Evolutionary conservation across 306 rosid species (phyloP).

Genomic region (Pyrus betulifolia): DNA sequence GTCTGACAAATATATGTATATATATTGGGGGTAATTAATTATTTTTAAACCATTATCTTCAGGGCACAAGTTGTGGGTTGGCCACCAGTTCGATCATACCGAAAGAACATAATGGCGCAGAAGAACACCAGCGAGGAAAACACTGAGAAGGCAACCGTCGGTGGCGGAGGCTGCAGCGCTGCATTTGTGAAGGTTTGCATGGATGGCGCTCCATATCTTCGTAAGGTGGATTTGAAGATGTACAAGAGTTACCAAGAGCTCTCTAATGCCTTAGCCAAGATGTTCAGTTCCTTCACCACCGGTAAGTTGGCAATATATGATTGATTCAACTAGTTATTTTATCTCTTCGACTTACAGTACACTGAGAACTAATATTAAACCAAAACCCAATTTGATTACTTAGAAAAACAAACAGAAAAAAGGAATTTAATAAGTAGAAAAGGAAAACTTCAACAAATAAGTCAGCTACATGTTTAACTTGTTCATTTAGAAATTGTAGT

Average conservation of each 20-base stretch:
- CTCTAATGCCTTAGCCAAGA: constrained; percentile 92
- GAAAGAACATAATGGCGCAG: constrained; percentile 85
- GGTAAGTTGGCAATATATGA: constrained; percentile 28
- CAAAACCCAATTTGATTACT: background rate
- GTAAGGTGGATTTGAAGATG: constrained; percentile 93
- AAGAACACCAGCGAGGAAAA: constrained; percentile 35
- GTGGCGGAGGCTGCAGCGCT: constrained; percentile 4
- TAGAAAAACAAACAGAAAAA: background rate
- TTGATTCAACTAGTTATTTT: background rate
- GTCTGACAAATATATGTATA: background rate
- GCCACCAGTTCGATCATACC: constrained; percentile 98
- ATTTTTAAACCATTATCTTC: constrained; percentile 1
- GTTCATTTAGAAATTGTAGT: background rate
- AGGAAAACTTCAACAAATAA: too few species aligned
- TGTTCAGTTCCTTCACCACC: constrained; percentile 97
- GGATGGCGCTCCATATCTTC: constrained; percentile 99
- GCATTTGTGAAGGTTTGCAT: constrained; percentile 89
- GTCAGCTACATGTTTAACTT: background rate
- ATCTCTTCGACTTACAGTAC: background rate
- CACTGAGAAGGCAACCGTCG: constrained; percentile 27
- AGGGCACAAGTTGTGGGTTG: constrained; percentile 99
- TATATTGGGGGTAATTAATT: background rate
- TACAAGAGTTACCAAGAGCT: constrained; percentile 85
- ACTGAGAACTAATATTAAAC: background rate
- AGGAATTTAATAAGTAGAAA: background rate